Percentiles rank a stretch among this genome's conserved stretches.
These are phyloP conservation scores for Boletus vermiculosoides DNA, from an alignment of 768 basidiomycete species.

Conservation along the genomic window DNA sequence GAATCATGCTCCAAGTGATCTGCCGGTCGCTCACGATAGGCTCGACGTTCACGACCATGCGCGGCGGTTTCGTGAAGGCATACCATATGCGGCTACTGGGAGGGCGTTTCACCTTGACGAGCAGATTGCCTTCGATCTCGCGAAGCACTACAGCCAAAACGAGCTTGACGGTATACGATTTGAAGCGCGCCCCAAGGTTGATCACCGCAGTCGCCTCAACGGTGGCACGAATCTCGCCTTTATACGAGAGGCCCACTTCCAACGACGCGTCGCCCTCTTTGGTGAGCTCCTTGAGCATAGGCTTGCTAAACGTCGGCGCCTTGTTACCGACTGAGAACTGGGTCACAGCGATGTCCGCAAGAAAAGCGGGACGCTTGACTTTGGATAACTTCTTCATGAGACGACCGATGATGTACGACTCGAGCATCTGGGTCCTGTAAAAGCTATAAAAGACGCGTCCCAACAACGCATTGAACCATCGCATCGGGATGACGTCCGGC, in stretches of 20 bases:
- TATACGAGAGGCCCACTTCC: conserved; percentile 81
- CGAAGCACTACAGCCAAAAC: conserved; percentile 86
- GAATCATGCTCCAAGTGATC: conserved; percentile 91
- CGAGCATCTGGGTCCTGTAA: conserved; percentile 80
- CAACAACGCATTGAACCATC: conserved; percentile 94
- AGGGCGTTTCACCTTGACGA: conserved; percentile 89
- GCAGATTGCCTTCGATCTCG: conserved; percentile 87
- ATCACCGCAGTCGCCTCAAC: conserved; percentile 88
- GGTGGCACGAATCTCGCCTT: conserved; percentile 87
- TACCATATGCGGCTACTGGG: conserved; percentile 95
- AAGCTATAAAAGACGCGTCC: conserved; percentile 92
- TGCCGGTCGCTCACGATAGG: conserved; percentile 94
- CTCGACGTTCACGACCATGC: conserved; percentile 85
- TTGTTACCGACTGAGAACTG: conserved; percentile 87
- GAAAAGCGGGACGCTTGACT: conserved; percentile 84
- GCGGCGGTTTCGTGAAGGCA: conserved; percentile 86
- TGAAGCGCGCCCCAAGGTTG: conserved; percentile 79
- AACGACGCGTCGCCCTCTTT: conserved; percentile 90
- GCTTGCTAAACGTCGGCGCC: conserved; percentile 87
- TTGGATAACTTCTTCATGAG: conserved; percentile 94
- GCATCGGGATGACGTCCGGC: conserved; percentile 94
- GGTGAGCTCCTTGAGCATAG: conserved; percentile 97
- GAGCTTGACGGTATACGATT: conserved; percentile 86
- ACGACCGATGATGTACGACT: conserved; percentile 79
- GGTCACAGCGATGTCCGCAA: conserved; percentile 81